Base-by-base conservation (phyloP, 805 yeast species). In the Ogataea trehalophila region DNA sequence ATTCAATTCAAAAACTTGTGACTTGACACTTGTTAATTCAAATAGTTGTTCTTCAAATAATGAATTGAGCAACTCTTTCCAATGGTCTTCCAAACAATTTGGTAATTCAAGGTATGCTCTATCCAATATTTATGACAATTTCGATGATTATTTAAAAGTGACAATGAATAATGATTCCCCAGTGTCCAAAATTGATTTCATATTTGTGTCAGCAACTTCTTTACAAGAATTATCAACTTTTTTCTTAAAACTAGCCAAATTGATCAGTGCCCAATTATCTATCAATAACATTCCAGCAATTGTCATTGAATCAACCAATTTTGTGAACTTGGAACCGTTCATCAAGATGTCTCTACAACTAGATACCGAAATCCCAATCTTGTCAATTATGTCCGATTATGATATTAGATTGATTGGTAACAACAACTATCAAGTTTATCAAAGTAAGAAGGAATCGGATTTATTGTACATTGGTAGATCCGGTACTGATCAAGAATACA, bases 291-390 rank as follows among this genome's bases (percentile, higher is more conserved):
- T 61, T 37, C 74, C 89, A 23, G 68, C 81, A 33, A 67, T 86
- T 2, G 67, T 85, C 23, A 67, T 86, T 35, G 95, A 86, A 65
- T 76, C 83, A 42, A 79, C 88, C 2, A 87, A 88, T 4, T 85
- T 77, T 60, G 78, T 86, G 47, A 83, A 83, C 61, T 63, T 86
- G 44, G 92, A 86, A 62, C 85, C 87, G 7, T 85, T 85, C 60
- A 74, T 83, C 37, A 72, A 69, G 53, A 68, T 78, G 62, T 66
- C 66, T 33, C 58, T 57, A 51, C 71, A 53, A 47, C 57, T 68
- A 15, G 56, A 55, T 9, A 63, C 39, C 1, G 64, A 50, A 52
- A 62, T 66, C 48, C 72, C 70, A 14, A 70, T 81, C 16, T 68
- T 79, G 46, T 78, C 85, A 40, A 76, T 83, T 39, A 76, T 83